Evolutionary conservation across 164 flowering plant genomes (phyloP).

Genomic region (Pachysandra terminalis): DNA sequence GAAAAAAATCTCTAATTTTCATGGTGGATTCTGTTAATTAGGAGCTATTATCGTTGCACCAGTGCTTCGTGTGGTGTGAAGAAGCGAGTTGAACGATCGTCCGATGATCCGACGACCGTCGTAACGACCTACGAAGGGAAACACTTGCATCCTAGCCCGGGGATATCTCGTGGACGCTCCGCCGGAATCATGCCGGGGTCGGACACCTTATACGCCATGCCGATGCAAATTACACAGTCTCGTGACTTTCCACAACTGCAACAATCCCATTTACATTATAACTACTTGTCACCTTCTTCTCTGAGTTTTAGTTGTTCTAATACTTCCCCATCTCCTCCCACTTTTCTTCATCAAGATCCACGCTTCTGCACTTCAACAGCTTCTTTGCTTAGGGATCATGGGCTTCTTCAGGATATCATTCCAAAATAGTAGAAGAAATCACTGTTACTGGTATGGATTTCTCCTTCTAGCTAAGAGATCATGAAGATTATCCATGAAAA

Average conservation of each 20-base stretch:
- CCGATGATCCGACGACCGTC: conserved; percentile 65
- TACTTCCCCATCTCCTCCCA: background rate
- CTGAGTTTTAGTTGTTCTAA: conserved; percentile 12
- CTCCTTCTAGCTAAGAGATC: conserved; percentile 14
- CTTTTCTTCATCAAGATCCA: conserved; percentile 27
- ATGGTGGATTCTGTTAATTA: conserved; percentile 18
- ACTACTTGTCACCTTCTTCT: conserved; percentile 27
- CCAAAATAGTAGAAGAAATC: conserved; percentile 25
- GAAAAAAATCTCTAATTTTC: too few relatives aligned
- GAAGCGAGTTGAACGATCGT: conserved; percentile 85
- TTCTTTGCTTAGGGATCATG: conserved; percentile 49
- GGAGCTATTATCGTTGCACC: conserved; percentile 97
- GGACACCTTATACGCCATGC: conserved; percentile 10
- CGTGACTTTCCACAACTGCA: conserved; percentile 28
- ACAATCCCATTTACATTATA: conserved; percentile 23
- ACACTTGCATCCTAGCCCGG: conserved; percentile 73
- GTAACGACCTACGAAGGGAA: conserved; percentile 91
- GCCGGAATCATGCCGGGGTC: conserved; percentile 17
- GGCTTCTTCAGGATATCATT: conserved; percentile 74
- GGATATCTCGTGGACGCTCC: conserved; percentile 50
- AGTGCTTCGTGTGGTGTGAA: conserved; percentile 75
- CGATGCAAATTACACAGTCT: conserved; percentile 15
- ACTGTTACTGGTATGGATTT: conserved; percentile 20
- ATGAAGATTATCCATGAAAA: conserved; percentile 7
- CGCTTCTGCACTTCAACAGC: conserved; percentile 20